Evolutionary conservation across 169 alveolate genomes (phyloP).

Genomic region (Cryptosporidium muris): DNA sequence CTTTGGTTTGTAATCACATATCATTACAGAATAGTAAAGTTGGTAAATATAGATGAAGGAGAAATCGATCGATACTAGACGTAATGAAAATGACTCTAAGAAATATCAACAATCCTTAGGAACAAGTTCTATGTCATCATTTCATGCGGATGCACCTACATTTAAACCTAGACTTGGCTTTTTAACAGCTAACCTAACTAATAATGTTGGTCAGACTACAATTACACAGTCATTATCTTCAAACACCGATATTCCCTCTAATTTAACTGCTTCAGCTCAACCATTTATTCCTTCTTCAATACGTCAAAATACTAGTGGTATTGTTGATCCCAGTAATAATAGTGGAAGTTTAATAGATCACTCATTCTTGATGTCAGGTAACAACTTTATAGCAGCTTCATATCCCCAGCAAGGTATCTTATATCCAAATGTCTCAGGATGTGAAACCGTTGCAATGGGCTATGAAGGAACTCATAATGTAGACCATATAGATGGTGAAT

Average conservation of each 20-base stretch:
- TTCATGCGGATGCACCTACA: constrained; percentile 71
- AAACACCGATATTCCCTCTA: constrained; percentile 15
- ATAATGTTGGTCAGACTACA: background rate
- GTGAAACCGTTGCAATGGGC: too few relatives aligned
- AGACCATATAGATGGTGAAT: too few relatives aligned
- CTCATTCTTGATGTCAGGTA: too few relatives aligned
- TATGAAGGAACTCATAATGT: too few relatives aligned
- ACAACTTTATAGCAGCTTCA: too few relatives aligned
- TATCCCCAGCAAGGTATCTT: too few relatives aligned
- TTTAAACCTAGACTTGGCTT: constrained; percentile 53
- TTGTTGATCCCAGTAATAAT: constrained; percentile 7
- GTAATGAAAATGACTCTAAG: constrained; percentile 44
- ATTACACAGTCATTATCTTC: background rate
- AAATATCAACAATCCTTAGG: background rate
- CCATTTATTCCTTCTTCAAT: constrained; percentile 66
- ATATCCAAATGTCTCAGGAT: too few relatives aligned
- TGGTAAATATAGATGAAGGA: constrained; percentile 36
- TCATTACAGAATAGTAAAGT: background rate
- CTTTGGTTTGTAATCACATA: background rate
- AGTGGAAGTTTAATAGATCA: background rate
- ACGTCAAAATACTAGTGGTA: constrained; percentile 26
- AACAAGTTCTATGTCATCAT: constrained; percentile 24
- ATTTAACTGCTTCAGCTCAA: constrained; percentile 62
- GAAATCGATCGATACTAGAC: constrained; percentile 24
- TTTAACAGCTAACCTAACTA: background rate